These are phyloP conservation scores for Sclerotinia trifoliorum DNA, from an alignment of 2,329 filamentous ascomycete species.

Conservation along the genomic window DNA sequence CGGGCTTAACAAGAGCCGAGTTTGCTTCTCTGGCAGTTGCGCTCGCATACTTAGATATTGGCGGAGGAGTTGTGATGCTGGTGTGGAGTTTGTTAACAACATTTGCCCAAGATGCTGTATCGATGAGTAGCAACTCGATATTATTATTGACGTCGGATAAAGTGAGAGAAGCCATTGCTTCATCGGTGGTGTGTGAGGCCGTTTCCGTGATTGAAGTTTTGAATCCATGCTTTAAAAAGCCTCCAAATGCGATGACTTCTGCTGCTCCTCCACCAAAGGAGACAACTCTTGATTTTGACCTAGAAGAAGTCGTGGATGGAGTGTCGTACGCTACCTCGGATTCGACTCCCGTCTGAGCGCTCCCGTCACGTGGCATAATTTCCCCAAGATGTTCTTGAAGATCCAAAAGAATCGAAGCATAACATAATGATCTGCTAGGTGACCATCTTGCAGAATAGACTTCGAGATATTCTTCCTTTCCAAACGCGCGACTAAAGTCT, in stretches of 20 bases:
- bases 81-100: constrained; percentile 59
- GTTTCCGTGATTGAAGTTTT: constrained; percentile 20
- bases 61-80: constrained; percentile 53
- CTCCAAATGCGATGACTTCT: constrained; percentile 63
- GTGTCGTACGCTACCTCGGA: not conserved
- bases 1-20: constrained; percentile 44
- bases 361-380: constrained; percentile 17
- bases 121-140: constrained; percentile 62
- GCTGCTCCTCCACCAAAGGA: constrained; percentile 52
- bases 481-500: constrained; percentile 81
- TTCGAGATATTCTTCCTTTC: constrained; percentile 65
- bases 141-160: constrained; percentile 20
- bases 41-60: constrained; percentile 54
- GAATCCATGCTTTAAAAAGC: constrained; percentile 46
- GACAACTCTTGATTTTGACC: constrained; percentile 25
- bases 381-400: constrained; percentile 15
- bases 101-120: constrained; percentile 74
- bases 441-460: constrained; percentile 92
- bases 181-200: constrained; percentile 8
- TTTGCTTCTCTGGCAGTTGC: constrained; percentile 48
- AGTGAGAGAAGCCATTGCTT: constrained; percentile 23
- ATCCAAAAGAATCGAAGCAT: constrained; percentile 53
- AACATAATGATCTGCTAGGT: constrained; percentile 78
- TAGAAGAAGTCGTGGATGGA: constrained; percentile 1
- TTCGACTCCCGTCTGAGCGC: not conserved